phyloP scores from a whole-genome alignment of 495 filamentous ascomycete genomes.

The Penicillium goetzii region DNA sequence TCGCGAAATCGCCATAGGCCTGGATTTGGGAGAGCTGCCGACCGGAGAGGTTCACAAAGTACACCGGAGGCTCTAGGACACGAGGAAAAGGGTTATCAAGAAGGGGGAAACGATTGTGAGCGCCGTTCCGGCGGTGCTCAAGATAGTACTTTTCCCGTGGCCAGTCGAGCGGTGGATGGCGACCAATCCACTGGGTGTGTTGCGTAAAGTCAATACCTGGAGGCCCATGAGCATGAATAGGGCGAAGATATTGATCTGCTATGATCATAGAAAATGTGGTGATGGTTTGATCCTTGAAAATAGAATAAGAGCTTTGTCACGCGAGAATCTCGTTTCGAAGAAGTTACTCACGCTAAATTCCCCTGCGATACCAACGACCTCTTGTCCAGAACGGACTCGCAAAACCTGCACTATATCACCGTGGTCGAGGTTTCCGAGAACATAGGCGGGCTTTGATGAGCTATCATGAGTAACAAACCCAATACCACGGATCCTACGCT shows the following conservation, averaged over 20 bases:
- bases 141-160: conserved; percentile 2
- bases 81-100: conserved; percentile 1
- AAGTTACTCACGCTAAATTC: conserved; percentile 5
- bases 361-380: conserved; percentile 3
- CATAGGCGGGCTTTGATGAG: not conserved
- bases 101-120: not conserved
- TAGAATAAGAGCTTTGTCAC: not conserved
- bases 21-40: conserved; percentile 4
- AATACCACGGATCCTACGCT: conserved; percentile 2
- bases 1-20: conserved; percentile 2
- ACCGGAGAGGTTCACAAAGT: not conserved
- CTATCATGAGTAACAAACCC: not conserved
- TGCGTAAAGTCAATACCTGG: not conserved
- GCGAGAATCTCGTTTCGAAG: not conserved
- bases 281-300: conserved; percentile 3
- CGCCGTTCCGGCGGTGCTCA: not conserved
- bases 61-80: not conserved
- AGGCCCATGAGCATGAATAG: conserved; percentile 2
- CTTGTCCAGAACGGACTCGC: not conserved
- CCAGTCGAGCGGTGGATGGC: conserved; percentile 6
- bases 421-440: not conserved
- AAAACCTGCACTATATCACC: conserved; percentile 6
- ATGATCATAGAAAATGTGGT: conserved; percentile 2
- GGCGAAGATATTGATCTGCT: conserved; percentile 3
- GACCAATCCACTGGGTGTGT: conserved; percentile 6